Evolutionary conservation across 306 rosid genomes (phyloP).

Genomic region (Castanopsis chinensis): DNA sequence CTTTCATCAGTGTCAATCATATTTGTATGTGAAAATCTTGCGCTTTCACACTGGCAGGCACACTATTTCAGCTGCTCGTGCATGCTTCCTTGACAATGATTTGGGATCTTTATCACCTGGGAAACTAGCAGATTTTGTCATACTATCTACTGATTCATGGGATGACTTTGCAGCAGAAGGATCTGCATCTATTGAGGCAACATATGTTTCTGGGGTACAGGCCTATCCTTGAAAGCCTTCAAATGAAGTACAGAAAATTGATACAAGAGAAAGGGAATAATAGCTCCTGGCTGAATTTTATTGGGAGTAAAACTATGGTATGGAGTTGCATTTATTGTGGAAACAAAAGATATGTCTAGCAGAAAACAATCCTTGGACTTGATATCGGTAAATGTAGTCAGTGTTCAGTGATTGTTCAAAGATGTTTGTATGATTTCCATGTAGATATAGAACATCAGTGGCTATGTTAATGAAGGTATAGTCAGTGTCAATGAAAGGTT

Average conservation of each 20-base stretch:
- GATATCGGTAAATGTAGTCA: no score
- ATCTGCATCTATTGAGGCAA: slow-evolving; percentile 66
- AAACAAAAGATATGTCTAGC: no score
- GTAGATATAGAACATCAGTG: no score
- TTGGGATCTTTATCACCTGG: slow-evolving; percentile 70
- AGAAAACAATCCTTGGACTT: no score
- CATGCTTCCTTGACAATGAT: slow-evolving; percentile 73
- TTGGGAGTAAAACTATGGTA: neutral
- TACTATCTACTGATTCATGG: slow-evolving; percentile 67
- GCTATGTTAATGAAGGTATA: no score
- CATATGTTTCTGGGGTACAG: slow-evolving; percentile 66
- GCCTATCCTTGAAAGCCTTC: slow-evolving; percentile 58
- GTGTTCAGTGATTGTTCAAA: no score
- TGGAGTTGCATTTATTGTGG: no score
- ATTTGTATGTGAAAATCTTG: neutral
- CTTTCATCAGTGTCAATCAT: neutral
- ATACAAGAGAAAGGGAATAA: neutral
- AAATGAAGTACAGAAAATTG: neutral
- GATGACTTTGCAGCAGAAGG: slow-evolving; percentile 47
- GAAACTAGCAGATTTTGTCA: slow-evolving; percentile 81
- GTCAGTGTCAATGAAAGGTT: no score
- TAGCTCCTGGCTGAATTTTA: neutral
- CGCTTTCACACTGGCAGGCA: slow-evolving; percentile 43
- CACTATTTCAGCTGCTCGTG: slow-evolving; percentile 77
- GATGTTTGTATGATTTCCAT: no score